Evolutionary conservation across 352 stramenopile species (phyloP), one percentile per base, ranked within the genome.

Genomic region (Phytophthora europaea): DNA sequence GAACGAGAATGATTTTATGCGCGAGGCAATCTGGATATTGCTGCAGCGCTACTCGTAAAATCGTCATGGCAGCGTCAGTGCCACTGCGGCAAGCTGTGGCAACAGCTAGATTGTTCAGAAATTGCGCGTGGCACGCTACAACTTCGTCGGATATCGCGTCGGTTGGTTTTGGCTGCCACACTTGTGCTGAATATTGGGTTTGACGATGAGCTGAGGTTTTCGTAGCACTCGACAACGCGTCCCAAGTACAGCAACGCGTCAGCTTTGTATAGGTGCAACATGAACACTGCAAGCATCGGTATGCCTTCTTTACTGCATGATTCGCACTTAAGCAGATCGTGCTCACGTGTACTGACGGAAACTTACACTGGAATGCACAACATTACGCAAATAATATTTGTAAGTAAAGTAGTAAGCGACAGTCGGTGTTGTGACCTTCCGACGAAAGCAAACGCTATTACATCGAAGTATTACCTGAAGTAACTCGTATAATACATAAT

Each of bases 21-120:
- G 74, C 64, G 8, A 92, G 51, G 10, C 66, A 82, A 0, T 64
- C 36, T 6, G 82, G 81, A 69, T 90, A 94, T 28, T 62, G 57
- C 18, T 78, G 67, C 3, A 84, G 33, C 3, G 78, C 83, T n/a
- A 85, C 53, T 0, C 62, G 76, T 47, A 95, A 77, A 36, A 91
- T 70, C 4, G 38, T 59, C 10, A 94, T 72, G 3, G 72, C 87
- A 4, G 53, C n/a, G 15, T 88, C 78, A 5, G 81, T 55, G 10
- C 74, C 79, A 33, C 79, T 57, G 4, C 61, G 52, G 55, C 88
- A 94, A 22, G 80, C 80, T 4, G 75, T 68, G 0, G 58, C 80
- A 23, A 95, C 71, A 7, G 90, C 88, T 16, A 95, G 53, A 65
- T 97, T 97, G 73, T 94, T 94, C 8, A 95, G 59, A 16, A 96